A percentile compares a stretch with the other conserved stretches of the same genome.
Conservation (phyloP, 257 asterid genomes). For the Gentiana macrophylla region DNA sequence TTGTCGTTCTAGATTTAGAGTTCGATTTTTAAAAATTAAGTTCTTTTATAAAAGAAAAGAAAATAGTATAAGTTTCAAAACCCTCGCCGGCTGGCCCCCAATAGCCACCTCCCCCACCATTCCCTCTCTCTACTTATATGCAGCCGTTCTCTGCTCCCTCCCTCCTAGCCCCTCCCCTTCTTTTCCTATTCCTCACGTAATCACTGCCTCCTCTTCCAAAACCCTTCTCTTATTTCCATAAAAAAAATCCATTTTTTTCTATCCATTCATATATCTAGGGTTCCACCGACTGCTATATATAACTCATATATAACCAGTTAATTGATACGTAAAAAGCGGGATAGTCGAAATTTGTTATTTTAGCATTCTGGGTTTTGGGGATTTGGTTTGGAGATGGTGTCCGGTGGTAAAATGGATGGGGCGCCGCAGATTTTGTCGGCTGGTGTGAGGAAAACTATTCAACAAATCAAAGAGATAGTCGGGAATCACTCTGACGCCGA, state of each 20-base stretch:
- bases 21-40: no score
- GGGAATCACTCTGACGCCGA: constrained; percentile 86
- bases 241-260: constrained; percentile 8
- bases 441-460: constrained; percentile 70
- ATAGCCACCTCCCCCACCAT: constrained; percentile 8
- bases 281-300: not conserved
- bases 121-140: not conserved
- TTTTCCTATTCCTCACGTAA: no score
- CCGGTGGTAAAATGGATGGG: constrained; percentile 52
- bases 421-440: constrained; percentile 60
- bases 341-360: not conserved
- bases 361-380: constrained; percentile 11
- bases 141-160: constrained; percentile 38
- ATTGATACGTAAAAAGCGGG: not conserved
- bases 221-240: constrained; percentile 4
- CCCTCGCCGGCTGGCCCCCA: constrained; percentile 38
- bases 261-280: constrained; percentile 10
- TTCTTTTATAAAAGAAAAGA: not conserved
- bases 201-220: not conserved
- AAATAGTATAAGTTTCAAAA: constrained; percentile 17
- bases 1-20: no score
- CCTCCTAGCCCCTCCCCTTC: not conserved
- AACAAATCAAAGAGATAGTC: constrained; percentile 73
- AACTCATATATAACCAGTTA: not conserved
- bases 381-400: constrained; percentile 42